Evolutionary conservation across 306 rosid genomes (phyloP).

Genomic region (Inga leiocalycina): DNA sequence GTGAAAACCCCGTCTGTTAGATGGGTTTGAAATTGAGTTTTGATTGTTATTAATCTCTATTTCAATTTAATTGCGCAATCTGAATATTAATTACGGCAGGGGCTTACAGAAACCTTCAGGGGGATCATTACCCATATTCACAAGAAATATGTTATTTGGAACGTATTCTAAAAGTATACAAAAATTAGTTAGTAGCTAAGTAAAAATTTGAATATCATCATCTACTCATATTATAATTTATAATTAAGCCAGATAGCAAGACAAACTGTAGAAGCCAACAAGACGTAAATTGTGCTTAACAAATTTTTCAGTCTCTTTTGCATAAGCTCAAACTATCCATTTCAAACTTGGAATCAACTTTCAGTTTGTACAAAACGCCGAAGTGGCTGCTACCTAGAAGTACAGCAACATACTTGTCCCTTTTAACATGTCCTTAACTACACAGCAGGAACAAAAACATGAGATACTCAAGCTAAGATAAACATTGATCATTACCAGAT

Average conservation of each 20-base stretch:
- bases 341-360: slow-evolving; percentile 12
- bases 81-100: too few species aligned
- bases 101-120: slow-evolving; percentile 44
- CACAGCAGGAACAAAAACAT: background rate
- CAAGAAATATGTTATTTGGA: too few species aligned
- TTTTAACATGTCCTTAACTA: background rate
- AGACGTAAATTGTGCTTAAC: background rate
- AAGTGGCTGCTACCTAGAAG: background rate
- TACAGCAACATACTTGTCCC: background rate
- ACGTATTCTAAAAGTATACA: too few species aligned
- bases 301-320: background rate
- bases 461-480: background rate
- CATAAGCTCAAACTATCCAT: slow-evolving; percentile 8
- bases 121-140: background rate
- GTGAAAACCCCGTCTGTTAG: too few species aligned
- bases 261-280: too few species aligned
- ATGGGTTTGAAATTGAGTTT: too few species aligned
- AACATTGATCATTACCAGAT: slow-evolving; percentile 56
- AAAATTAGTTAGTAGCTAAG: too few species aligned
- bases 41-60: too few species aligned
- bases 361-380: background rate
- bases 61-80: too few species aligned
- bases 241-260: too few species aligned
- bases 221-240: too few species aligned
- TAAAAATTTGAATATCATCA: too few species aligned